phyloP scores from a whole-genome alignment of 768 basidiomycete species.

The Podaxis sp. region DNA sequence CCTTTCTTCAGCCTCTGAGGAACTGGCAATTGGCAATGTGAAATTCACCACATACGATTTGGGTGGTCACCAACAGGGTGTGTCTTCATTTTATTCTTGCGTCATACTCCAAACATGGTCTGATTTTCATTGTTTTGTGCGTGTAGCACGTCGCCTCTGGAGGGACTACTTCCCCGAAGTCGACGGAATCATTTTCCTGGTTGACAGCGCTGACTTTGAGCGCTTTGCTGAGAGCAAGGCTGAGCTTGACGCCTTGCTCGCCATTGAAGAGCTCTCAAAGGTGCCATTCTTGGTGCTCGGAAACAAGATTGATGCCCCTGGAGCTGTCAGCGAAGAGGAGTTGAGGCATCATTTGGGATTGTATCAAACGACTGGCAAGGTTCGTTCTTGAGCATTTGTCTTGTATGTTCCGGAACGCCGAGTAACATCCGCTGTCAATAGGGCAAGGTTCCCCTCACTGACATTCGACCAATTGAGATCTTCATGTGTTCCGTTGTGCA shows the following conservation, averaged over 20 bases:
- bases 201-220: conserved; percentile 96
- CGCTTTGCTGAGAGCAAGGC: conserved; percentile 96
- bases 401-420: background rate
- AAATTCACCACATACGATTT: conserved; percentile 99
- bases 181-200: conserved; percentile 97
- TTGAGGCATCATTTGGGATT: conserved; percentile 92
- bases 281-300: conserved; percentile 98
- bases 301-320: conserved; percentile 99
- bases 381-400: conserved; percentile 28
- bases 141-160: conserved; percentile 91
- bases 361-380: conserved; percentile 99
- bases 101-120: background rate
- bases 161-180: conserved; percentile 99
- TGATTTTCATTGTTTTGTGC: background rate
- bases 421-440: conserved; percentile 26
- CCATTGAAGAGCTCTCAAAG: conserved; percentile 92
- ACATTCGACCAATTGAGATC: conserved; percentile 97
- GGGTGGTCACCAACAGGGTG: conserved; percentile 96
- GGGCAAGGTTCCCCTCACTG: conserved; percentile 96
- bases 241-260: conserved; percentile 93
- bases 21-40: conserved; percentile 96
- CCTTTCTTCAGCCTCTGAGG: conserved; percentile 80
- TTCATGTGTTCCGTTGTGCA: conserved; percentile 99
- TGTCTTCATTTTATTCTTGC: conserved; percentile 14
- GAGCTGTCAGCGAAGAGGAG: conserved; percentile 97